Evolutionary conservation across 768 basidiomycete species (phyloP).

Genomic region (Pleurotus pulmonarius): DNA sequence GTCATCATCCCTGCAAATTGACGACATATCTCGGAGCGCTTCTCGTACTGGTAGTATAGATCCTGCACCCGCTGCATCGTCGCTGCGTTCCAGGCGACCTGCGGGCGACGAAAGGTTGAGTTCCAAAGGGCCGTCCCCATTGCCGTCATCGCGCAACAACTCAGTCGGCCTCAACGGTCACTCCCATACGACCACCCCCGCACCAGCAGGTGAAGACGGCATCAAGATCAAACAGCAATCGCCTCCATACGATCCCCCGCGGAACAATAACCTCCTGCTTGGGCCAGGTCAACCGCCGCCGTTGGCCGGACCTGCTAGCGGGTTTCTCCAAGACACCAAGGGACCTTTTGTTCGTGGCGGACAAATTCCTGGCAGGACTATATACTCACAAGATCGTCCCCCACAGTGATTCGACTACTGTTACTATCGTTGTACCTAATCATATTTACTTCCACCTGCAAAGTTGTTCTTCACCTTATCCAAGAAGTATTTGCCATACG

Average conservation of each 20-base stretch:
- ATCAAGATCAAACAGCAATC: slow-evolving; percentile 12
- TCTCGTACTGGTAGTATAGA: slow-evolving; percentile 7
- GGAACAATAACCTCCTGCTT: slow-evolving; percentile 1
- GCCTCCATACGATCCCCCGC: slow-evolving; percentile 13
- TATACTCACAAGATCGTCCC: slow-evolving; percentile 51
- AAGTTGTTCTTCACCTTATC: slow-evolving; percentile 77
- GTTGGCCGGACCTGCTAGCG: slow-evolving; percentile 43
- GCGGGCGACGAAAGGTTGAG: not conserved
- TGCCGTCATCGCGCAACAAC: not conserved
- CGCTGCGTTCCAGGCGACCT: not conserved
- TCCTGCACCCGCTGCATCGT: not conserved
- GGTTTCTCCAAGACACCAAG: slow-evolving; percentile 40
- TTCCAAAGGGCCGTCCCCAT: not conserved
- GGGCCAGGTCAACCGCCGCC: slow-evolving; percentile 3
- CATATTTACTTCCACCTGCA: slow-evolving; percentile 37
- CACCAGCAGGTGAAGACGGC: slow-evolving; percentile 16
- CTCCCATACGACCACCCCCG: slow-evolving; percentile 19
- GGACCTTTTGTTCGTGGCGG: slow-evolving; percentile 33
- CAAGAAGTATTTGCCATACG: slow-evolving; percentile 79
- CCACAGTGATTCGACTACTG: slow-evolving; percentile 22
- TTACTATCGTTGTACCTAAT: slow-evolving; percentile 4
- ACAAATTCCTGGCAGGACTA: slow-evolving; percentile 58
- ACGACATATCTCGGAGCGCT: not conserved
- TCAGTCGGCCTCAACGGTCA: slow-evolving; percentile 19
- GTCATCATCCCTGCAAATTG: not conserved